A percentile compares a stretch with the other conserved stretches of the same genome.
These are phyloP conservation scores for Daldinia vernicosa DNA, from an alignment of 495 filamentous ascomycete species.

Conservation along the genomic window DNA sequence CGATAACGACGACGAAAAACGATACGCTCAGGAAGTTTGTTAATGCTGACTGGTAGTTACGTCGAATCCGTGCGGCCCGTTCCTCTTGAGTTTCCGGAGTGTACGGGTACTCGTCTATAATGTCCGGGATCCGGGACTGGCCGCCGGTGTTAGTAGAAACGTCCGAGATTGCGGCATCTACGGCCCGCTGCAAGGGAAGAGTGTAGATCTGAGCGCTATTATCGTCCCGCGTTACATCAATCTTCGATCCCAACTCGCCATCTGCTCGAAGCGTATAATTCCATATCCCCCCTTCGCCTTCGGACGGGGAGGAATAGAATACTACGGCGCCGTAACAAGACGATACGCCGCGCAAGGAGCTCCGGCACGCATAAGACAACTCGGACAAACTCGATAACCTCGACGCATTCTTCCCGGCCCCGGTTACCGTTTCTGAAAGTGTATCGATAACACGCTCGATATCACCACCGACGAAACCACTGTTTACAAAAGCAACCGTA, in stretches of 20 bases:
- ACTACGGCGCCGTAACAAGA: constrained; percentile 78
- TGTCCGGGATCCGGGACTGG: constrained; percentile 52
- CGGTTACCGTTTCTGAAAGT: constrained; percentile 60
- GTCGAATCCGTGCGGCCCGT: constrained; percentile 66
- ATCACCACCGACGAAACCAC: constrained; percentile 71
- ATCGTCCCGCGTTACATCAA: constrained; percentile 64
- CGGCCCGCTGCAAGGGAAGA: constrained; percentile 78
- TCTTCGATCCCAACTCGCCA: constrained; percentile 62
- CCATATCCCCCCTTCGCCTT: constrained; percentile 74
- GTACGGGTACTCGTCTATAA: constrained; percentile 73
- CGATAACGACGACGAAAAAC: constrained; percentile 73
- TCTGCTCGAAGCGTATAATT: constrained; percentile 86
- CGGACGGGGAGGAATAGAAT: constrained; percentile 74
- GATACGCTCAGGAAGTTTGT: constrained; percentile 73
- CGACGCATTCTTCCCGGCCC: constrained; percentile 64
- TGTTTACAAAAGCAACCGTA: constrained; percentile 83
- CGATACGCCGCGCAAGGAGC: constrained; percentile 73
- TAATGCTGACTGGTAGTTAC: constrained; percentile 72
- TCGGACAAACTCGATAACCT: constrained; percentile 62
- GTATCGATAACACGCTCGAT: constrained; percentile 75
- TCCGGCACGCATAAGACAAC: constrained; percentile 69
- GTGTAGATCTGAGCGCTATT: constrained; percentile 79
- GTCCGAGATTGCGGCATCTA: constrained; percentile 75
- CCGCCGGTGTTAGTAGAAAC: constrained; percentile 56
- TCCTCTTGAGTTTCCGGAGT: constrained; percentile 73